Conservation (phyloP, 139 green algal genomes). For the Prasinococcaceae sp. region DNA sequence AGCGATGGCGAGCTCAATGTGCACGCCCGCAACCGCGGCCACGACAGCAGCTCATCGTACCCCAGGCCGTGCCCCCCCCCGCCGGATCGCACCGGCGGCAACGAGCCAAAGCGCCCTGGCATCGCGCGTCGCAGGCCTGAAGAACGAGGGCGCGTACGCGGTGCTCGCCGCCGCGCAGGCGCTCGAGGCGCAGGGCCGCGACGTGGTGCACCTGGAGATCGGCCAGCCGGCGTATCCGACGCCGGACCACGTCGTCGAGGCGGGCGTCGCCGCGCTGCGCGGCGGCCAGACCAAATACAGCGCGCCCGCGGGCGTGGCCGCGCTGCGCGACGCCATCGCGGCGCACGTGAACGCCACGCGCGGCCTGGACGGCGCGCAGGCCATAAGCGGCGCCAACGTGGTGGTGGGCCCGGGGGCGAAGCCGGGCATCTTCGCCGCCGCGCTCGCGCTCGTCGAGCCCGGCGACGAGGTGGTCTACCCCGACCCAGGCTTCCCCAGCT, state of each 20-base stretch:
- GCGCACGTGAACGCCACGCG: conserved; percentile 1
- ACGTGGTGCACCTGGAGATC: conserved; percentile 15
- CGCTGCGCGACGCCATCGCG: conserved; percentile 1
- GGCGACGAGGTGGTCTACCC: conserved; percentile 14
- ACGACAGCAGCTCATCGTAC: no score
- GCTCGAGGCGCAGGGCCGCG: conserved; percentile 1
- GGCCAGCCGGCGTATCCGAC: conserved; percentile 13
- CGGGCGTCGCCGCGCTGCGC: conserved; percentile 5
- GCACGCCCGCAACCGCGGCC: no score
- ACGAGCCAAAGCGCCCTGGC: no score
- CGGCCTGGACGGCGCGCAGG: conserved; percentile 4
- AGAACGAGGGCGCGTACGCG: conserved; percentile 8
- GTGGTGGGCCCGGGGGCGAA: conserved; percentile 12
- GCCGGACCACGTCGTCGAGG: conserved; percentile 2
- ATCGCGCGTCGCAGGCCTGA: conserved; percentile 1
- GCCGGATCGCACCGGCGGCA: no score
- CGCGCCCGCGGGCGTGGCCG: background rate
- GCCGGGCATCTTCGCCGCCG: conserved; percentile 3
- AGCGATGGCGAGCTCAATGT: no score
- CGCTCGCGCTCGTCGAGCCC: conserved; percentile 1
- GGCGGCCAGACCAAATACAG: conserved; percentile 11
- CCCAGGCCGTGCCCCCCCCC: no score
- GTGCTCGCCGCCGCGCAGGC: conserved; percentile 2
- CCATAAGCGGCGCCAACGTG: background rate
- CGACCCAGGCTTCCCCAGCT: conserved; percentile 8